Evolutionary conservation across 148 eudicot species (phyloP).

Genomic region (Amaranthus cruentus): DNA sequence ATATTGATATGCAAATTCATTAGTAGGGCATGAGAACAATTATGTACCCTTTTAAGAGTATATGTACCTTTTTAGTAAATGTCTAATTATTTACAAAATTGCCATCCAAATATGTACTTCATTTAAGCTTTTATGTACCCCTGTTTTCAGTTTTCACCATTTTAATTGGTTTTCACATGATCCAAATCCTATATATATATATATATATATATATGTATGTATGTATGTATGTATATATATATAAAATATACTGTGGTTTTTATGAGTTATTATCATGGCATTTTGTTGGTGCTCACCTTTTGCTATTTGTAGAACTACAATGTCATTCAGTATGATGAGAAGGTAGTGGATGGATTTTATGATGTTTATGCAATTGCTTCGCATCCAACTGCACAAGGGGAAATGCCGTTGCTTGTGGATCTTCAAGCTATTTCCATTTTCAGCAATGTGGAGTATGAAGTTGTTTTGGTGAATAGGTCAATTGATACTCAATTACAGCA

Average conservation of each 20-base stretch:
- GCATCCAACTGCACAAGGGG: conserved; percentile 49
- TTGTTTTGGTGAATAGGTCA: conserved; percentile 63
- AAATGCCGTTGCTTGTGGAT: conserved; percentile 67
- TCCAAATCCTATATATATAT: too few species aligned
- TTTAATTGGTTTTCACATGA: too few species aligned
- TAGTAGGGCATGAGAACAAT: too few species aligned
- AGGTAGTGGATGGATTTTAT: conserved; percentile 82
- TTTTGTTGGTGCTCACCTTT: conserved; percentile 8
- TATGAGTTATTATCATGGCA: conserved; percentile 1
- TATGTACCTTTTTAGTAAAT: too few species aligned
- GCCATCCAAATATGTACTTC: too few species aligned
- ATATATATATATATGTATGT: too few species aligned
- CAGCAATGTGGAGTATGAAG: conserved; percentile 62
- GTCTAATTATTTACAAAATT: too few species aligned
- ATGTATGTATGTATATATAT: too few species aligned
- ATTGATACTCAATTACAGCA: conserved; percentile 57
- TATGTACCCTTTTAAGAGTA: too few species aligned
- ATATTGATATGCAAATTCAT: too few species aligned
- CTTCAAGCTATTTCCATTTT: conserved; percentile 64
- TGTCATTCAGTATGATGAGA: conserved; percentile 80
- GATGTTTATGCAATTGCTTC: conserved; percentile 67
- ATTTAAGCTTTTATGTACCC: too few species aligned
- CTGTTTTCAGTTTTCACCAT: too few species aligned
- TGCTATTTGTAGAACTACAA: conserved; percentile 65
- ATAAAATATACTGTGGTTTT: not conserved